These are phyloP conservation scores for Bonia amplexicaulis DNA, from an alignment of 176 grass and related monocot genomes.

Conservation along the genomic window DNA sequence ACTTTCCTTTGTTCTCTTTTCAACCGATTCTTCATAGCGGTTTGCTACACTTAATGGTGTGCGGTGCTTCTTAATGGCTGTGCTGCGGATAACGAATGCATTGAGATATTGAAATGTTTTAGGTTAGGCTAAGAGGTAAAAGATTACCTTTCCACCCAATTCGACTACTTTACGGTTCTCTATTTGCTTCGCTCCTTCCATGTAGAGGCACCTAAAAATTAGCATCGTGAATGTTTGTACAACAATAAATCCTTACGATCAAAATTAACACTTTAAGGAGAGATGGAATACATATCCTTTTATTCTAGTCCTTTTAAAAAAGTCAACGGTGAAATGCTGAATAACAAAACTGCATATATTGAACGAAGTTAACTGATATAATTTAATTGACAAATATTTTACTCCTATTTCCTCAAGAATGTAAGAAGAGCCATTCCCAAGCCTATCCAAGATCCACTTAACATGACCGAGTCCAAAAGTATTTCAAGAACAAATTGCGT, in stretches of 20 bases:
- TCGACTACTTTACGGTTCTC: conserved; percentile 77
- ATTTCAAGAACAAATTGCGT: too few relatives aligned
- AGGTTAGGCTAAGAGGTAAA: neutral
- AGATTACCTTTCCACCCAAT: conserved; percentile 74
- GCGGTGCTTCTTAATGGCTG: conserved; percentile 78
- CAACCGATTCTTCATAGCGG: conserved; percentile 81
- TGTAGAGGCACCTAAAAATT: conserved; percentile 58
- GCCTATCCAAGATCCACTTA: too few relatives aligned
- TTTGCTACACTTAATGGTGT: conserved; percentile 72
- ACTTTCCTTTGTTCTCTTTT: conserved; percentile 62
- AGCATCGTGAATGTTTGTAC: neutral
- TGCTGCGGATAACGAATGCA: conserved; percentile 25
- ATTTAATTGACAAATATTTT: too few relatives aligned
- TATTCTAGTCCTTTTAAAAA: neutral
- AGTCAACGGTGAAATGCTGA: neutral
- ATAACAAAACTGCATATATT: neutral
- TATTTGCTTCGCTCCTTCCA: conserved; percentile 77
- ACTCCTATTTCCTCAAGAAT: too few relatives aligned
- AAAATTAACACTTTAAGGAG: neutral
- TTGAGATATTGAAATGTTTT: conserved; percentile 6
- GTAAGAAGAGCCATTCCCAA: too few relatives aligned
- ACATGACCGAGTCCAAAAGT: too few relatives aligned
- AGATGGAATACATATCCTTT: neutral
- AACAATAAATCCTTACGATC: neutral
- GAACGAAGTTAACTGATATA: neutral